phyloP scores from a whole-genome alignment of 2,329 filamentous ascomycete genomes.

The Incumbomyces delicatus region DNA sequence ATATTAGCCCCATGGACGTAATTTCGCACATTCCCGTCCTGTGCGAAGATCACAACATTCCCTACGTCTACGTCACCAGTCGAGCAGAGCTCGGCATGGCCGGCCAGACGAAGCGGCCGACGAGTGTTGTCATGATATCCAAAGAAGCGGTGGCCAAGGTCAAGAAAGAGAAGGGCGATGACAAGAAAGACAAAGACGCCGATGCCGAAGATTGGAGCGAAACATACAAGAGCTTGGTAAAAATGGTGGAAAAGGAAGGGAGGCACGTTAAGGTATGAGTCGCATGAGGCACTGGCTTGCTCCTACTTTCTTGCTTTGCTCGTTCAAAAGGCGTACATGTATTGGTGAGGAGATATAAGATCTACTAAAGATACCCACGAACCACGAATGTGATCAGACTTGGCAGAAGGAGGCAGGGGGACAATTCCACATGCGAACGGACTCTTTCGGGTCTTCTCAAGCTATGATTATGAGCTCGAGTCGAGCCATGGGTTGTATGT shows the following conservation, averaged over 20 bases:
- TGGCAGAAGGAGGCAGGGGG: too few species aligned
- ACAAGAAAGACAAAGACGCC: constrained; percentile 35
- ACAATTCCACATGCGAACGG: too few species aligned
- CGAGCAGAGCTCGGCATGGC: constrained; percentile 89
- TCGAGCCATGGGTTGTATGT: too few species aligned
- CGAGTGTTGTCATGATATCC: constrained; percentile 81
- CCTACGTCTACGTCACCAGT: constrained; percentile 89
- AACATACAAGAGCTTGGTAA: constrained; percentile 47
- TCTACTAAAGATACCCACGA: too few species aligned
- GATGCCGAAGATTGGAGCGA: constrained; percentile 39
- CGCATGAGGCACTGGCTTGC: too few species aligned
- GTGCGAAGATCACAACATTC: constrained; percentile 95
- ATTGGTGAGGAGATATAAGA: too few species aligned
- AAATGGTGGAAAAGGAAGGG: constrained; percentile 50
- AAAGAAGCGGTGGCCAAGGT: constrained; percentile 42
- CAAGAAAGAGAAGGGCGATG: constrained; percentile 37
- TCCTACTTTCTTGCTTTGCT: too few species aligned
- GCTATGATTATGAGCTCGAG: too few species aligned
- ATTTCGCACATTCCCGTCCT: constrained; percentile 96
- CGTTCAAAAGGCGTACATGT: too few species aligned
- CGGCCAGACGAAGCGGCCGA: constrained; percentile 89
- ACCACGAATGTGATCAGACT: too few species aligned
- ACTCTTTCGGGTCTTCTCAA: too few species aligned
- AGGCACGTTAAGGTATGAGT: constrained; percentile 43
- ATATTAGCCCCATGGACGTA: constrained; percentile 97